Percentiles rank a stretch among this genome's conserved stretches.
These are phyloP conservation scores for Dothistroma pini DNA, from an alignment of 2,329 filamentous ascomycete genomes.

Conservation along the genomic window DNA sequence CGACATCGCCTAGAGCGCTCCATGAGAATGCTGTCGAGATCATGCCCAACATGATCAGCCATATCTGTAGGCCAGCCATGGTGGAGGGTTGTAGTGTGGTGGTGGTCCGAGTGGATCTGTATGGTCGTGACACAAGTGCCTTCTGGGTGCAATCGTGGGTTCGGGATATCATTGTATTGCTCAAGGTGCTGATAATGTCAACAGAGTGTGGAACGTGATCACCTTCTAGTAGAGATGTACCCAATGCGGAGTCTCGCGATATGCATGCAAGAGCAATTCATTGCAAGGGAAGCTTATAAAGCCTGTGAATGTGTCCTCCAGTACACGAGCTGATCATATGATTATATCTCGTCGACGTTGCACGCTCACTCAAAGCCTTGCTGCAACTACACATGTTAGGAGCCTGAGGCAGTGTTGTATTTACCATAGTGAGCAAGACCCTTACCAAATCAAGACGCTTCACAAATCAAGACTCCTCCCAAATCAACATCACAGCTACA, in stretches of 20 bases:
- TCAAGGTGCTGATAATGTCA: background rate
- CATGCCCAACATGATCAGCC: background rate
- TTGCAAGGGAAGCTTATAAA: background rate
- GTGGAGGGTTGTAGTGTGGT: background rate
- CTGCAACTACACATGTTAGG: background rate
- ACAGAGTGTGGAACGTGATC: too few relatives aligned
- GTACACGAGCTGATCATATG: background rate
- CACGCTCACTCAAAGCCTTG: background rate
- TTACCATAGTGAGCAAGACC: background rate
- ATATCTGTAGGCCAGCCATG: background rate
- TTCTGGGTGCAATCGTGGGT: too few relatives aligned
- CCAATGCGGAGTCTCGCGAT: background rate
- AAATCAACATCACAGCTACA: background rate
- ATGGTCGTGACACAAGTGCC: background rate
- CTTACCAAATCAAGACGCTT: too few relatives aligned
- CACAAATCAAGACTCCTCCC: too few relatives aligned
- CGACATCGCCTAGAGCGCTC: background rate
- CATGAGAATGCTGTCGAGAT: background rate
- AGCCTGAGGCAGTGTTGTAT: background rate
- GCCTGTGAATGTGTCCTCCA: background rate
- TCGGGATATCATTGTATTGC: background rate
- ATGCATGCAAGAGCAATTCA: background rate
- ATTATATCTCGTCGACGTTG: background rate
- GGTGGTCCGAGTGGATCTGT: background rate
- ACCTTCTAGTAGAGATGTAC: too few relatives aligned